Evolutionary conservation across 495 filamentous ascomycete species (phyloP).

Genomic region (Podospora anserina): DNA sequence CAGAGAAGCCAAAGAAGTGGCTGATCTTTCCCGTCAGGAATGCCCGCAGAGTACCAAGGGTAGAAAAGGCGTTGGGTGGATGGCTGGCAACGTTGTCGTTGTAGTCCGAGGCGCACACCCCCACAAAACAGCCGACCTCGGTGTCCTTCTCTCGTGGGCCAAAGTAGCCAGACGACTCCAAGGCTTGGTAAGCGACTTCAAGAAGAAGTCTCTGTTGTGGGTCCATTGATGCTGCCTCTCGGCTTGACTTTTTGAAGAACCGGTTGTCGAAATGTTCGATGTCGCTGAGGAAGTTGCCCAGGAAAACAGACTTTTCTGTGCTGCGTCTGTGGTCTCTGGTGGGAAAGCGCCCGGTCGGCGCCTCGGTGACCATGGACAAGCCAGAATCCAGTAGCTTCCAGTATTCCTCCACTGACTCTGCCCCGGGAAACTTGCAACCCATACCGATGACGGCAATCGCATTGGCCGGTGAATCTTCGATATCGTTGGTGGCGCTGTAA

Average conservation of each 20-base stretch:
- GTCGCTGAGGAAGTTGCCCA: slow-evolving; percentile 32
- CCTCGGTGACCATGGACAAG: too few relatives aligned
- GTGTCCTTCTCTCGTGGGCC: slow-evolving; percentile 9
- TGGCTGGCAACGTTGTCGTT: slow-evolving; percentile 32
- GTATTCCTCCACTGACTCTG: too few relatives aligned
- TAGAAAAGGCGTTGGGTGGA: slow-evolving; percentile 29
- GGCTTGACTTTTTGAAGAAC: slow-evolving; percentile 51
- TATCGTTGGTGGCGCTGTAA: too few relatives aligned
- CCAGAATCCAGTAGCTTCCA: too few relatives aligned
- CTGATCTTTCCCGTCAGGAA: slow-evolving; percentile 49
- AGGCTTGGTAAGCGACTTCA: slow-evolving; percentile 48
- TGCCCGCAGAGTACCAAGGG: slow-evolving; percentile 25
- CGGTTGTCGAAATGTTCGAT: slow-evolving; percentile 43
- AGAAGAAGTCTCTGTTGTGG: slow-evolving; percentile 53
- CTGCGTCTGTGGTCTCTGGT: too few relatives aligned
- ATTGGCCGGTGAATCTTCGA: too few relatives aligned
- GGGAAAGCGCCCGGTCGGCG: too few relatives aligned
- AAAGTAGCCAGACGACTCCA: slow-evolving; percentile 55
- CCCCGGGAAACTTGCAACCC: too few relatives aligned
- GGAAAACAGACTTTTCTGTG: too few relatives aligned
- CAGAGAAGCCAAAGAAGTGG: slow-evolving; percentile 45
- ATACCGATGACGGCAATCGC: too few relatives aligned
- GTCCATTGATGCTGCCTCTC: slow-evolving; percentile 50
- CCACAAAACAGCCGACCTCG: slow-evolving; percentile 50
- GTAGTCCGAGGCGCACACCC: slow-evolving; percentile 42